phyloP scores from a whole-genome alignment of 2,329 filamentous ascomycete genomes.

The Cadophora luteo-olivacea region DNA sequence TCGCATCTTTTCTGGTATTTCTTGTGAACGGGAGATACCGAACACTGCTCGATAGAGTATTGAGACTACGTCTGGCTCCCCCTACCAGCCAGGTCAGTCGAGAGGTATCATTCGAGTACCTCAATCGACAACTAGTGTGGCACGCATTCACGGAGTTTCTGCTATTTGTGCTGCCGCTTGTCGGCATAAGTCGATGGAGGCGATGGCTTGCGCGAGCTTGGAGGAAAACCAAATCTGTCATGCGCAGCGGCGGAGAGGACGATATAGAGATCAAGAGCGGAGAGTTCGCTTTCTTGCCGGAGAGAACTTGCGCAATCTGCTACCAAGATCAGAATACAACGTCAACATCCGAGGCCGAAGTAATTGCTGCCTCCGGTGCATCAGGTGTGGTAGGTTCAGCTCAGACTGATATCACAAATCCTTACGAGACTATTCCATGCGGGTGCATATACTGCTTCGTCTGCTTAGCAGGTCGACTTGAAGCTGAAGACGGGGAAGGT shows the following conservation, averaged over 20 bases:
- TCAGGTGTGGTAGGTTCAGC: slow-evolving; percentile 84
- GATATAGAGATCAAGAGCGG: slow-evolving; percentile 65
- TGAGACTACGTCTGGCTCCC: slow-evolving; percentile 85
- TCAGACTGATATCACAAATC: slow-evolving; percentile 93
- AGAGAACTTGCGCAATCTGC: slow-evolving; percentile 95
- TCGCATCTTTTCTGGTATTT: slow-evolving; percentile 88
- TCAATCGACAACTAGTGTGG: slow-evolving; percentile 98
- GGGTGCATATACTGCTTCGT: slow-evolving; percentile 96
- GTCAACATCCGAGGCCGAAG: slow-evolving; percentile 74
- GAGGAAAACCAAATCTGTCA: slow-evolving; percentile 76
- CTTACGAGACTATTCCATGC: slow-evolving; percentile 89
- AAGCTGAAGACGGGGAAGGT: slow-evolving; percentile 91
- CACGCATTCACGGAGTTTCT: slow-evolving; percentile 99
- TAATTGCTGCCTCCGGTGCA: slow-evolving; percentile 70
- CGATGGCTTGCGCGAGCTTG: slow-evolving; percentile 88
- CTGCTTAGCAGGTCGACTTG: slow-evolving; percentile 87
- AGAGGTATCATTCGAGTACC: slow-evolving; percentile 96
- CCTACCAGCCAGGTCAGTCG: slow-evolving; percentile 84
- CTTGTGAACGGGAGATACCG: slow-evolving; percentile 89
- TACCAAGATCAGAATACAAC: slow-evolving; percentile 88
- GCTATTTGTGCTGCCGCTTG: slow-evolving; percentile 95
- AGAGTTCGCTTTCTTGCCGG: slow-evolving; percentile 84
- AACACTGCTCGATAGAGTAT: slow-evolving; percentile 83
- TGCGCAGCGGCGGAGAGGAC: slow-evolving; percentile 57
- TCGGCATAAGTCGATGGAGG: slow-evolving; percentile 92